A percentile compares a stretch with the other conserved stretches of the same genome.
Evolutionary conservation across 768 basidiomycete genomes (phyloP).

Genomic region (Daedaleopsis sinensis): DNA sequence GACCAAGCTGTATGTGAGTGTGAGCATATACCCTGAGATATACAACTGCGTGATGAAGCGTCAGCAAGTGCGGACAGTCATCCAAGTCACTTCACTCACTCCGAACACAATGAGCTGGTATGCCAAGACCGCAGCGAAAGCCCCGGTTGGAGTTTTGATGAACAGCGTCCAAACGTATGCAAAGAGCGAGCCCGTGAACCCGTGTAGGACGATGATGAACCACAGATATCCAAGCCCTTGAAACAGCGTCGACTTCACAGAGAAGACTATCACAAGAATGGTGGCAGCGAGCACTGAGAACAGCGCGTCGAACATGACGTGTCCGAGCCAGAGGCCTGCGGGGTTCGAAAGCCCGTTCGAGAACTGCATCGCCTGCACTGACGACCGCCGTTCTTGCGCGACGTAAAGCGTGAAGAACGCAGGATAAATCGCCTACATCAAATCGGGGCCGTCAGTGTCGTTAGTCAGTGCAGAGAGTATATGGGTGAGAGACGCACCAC

Average conservation of each 20-base stretch:
- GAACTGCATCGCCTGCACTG: conserved; percentile 82
- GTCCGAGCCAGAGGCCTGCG: conserved; percentile 76
- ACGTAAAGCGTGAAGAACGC: conserved; percentile 83
- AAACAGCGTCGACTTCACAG: conserved; percentile 60
- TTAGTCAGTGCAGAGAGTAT: background rate
- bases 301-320: conserved; percentile 73
- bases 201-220: conserved; percentile 70
- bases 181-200: conserved; percentile 67
- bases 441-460: conserved; percentile 3
- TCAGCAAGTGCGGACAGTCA: background rate
- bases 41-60: conserved; percentile 49
- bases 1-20: conserved; percentile 70
- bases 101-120: conserved; percentile 75
- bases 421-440: conserved; percentile 64
- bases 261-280: conserved; percentile 65
- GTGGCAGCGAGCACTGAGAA: conserved; percentile 62
- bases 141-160: conserved; percentile 65
- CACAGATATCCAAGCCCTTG: conserved; percentile 73
- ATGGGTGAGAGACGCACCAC: conserved; percentile 50
- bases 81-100: conserved; percentile 43
- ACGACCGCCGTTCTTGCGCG: conserved; percentile 67
- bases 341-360: conserved; percentile 76
- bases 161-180: conserved; percentile 66
- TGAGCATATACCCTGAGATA: conserved; percentile 67
- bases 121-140: conserved; percentile 72